Percentiles rank a stretch among this genome's conserved stretches.
Conservation (phyloP, 2,329 filamentous ascomycete genomes). For the Dothideomycetes sp. region DNA sequence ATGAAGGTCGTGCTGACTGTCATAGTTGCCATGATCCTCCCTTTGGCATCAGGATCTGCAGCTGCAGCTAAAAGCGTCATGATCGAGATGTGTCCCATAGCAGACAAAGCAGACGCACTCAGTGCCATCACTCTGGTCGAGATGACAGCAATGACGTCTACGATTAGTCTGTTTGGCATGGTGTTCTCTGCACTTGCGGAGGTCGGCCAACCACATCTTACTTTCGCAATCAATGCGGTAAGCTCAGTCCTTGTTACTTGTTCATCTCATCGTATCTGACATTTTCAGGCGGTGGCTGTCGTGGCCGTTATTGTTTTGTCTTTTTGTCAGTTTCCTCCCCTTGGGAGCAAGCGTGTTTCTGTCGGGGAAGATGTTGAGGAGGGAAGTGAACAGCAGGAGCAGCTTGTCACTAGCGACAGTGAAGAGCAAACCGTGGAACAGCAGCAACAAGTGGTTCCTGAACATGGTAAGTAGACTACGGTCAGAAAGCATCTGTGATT, state of each 20-base stretch:
- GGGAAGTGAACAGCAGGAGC: too few species aligned
- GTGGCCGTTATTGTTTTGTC: neutral
- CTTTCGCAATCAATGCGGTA: slow-evolving; percentile 56
- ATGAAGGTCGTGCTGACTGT: neutral
- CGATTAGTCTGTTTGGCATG: slow-evolving; percentile 53
- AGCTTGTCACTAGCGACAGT: too few species aligned
- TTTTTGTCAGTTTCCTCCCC: neutral
- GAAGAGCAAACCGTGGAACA: neutral
- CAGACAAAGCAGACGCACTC: slow-evolving; percentile 53
- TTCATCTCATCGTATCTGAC: too few species aligned
- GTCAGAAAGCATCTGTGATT: too few species aligned
- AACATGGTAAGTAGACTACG: neutral
- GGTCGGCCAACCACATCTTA: slow-evolving; percentile 47
- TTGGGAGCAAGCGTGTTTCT: neutral
- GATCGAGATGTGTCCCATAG: slow-evolving; percentile 54
- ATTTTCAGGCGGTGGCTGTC: neutral
- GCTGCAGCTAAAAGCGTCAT: slow-evolving; percentile 64
- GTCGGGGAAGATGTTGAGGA: neutral
- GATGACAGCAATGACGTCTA: slow-evolving; percentile 42
- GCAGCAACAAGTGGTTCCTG: neutral
- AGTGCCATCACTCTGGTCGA: slow-evolving; percentile 60
- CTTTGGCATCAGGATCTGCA: slow-evolving; percentile 58
- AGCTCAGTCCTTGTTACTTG: neutral
- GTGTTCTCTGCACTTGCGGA: slow-evolving; percentile 54
- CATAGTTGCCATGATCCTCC: slow-evolving; percentile 48